Conservation (phyloP, 2,329 filamentous ascomycete genomes). For the Ciborinia camelliae region DNA sequence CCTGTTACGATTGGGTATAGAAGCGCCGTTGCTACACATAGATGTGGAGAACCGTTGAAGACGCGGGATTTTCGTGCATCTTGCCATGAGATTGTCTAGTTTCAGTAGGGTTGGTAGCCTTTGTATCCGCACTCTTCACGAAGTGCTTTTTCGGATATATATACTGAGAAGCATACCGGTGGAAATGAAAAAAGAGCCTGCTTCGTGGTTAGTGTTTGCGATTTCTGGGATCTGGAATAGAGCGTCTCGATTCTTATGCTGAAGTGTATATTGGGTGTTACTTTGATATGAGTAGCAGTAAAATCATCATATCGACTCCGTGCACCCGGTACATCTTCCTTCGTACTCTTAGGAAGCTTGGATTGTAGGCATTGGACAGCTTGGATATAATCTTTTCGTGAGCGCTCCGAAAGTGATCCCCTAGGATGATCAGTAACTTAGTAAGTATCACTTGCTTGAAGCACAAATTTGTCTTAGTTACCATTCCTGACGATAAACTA, state of each 20-base stretch:
- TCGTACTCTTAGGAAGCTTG: constrained; percentile 37
- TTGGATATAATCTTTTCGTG: constrained; percentile 37
- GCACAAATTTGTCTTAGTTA: not conserved
- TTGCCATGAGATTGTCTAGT: constrained; percentile 9
- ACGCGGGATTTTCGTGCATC: constrained; percentile 49
- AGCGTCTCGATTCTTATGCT: constrained; percentile 23
- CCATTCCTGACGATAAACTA: constrained; percentile 13
- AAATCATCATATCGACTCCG: constrained; percentile 39
- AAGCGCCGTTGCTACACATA: constrained; percentile 48
- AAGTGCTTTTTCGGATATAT: constrained; percentile 44
- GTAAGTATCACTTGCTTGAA: not conserved
- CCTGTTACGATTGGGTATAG: constrained; percentile 31
- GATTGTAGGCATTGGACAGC: constrained; percentile 41
- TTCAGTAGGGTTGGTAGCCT: constrained; percentile 40
- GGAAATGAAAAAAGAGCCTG: constrained; percentile 28
- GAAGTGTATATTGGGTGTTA: constrained; percentile 34
- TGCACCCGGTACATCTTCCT: constrained; percentile 33
- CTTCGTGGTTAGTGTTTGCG: not conserved
- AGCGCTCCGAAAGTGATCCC: constrained; percentile 7
- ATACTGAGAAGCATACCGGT: constrained; percentile 44
- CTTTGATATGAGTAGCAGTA: constrained; percentile 40
- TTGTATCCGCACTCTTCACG: constrained; percentile 44
- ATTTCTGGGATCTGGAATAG: too few species aligned
- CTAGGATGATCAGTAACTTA: not conserved
- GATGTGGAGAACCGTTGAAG: constrained; percentile 52